A percentile compares a stretch with the other conserved stretches of the same genome.
These are phyloP conservation scores for Phylloporus sp. DNA, from an alignment of 1,284 basidiomycete genomes.

Conservation along the genomic window DNA sequence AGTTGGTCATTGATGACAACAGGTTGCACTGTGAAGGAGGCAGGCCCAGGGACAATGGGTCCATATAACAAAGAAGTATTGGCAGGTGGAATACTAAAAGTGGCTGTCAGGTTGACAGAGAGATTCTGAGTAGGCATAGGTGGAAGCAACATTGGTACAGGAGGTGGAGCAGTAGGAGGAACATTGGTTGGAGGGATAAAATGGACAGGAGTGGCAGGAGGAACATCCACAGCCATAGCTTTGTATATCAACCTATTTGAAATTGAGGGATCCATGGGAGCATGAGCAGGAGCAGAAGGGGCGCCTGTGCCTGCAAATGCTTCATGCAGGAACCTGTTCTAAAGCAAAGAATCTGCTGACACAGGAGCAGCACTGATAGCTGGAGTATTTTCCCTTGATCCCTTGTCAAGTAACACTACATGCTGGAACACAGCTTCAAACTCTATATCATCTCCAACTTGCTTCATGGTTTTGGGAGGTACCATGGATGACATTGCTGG, in stretches of 20 bases:
- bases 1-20: background rate
- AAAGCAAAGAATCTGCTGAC: too few species aligned
- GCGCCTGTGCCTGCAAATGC: too few species aligned
- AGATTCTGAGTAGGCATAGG: background rate
- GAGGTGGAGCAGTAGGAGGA: background rate
- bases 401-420: too few species aligned
- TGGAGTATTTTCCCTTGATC: too few species aligned
- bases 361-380: too few species aligned
- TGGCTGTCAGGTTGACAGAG: background rate
- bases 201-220: background rate
- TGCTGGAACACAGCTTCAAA: too few species aligned
- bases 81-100: background rate
- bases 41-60: background rate
- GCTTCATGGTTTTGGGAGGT: too few species aligned
- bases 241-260: background rate
- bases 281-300: background rate
- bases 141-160: too few species aligned
- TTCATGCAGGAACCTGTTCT: too few species aligned
- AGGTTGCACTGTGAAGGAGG: background rate
- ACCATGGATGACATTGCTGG: too few species aligned
- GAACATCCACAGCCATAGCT: too few species aligned
- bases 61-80: background rate
- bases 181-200: background rate
- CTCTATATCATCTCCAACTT: too few species aligned
- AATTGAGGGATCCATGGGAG: background rate